These are phyloP conservation scores for Globisporangium megalacanthum DNA, from an alignment of 352 stramenopile species.

Conservation along the genomic window DNA sequence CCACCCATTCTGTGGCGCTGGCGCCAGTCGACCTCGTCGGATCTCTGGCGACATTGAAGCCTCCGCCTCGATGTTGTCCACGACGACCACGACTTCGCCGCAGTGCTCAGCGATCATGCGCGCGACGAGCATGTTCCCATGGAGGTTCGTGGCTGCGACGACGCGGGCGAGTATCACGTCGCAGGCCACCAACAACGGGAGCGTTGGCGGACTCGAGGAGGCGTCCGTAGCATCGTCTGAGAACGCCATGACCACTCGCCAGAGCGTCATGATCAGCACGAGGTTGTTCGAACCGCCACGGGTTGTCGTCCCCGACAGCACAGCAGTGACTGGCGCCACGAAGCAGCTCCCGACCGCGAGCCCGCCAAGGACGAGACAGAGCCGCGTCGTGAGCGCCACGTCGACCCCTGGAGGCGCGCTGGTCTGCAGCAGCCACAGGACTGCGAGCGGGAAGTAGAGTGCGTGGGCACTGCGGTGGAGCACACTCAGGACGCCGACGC, in stretches of 20 bases:
- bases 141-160: conserved; percentile 22
- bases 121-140: conserved; percentile 37
- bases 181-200: conserved; percentile 36
- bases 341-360: conserved; percentile 41
- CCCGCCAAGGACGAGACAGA: conserved; percentile 15
- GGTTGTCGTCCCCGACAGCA: conserved; percentile 7
- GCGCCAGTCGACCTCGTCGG: conserved; percentile 38
- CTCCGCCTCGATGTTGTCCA: not conserved
- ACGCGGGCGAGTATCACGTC: conserved; percentile 35
- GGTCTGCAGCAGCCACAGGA: conserved; percentile 36
- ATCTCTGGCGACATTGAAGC: not conserved
- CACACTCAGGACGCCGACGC: conserved; percentile 15
- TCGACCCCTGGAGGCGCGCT: conserved; percentile 3
- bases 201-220: conserved; percentile 14
- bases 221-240: not conserved
- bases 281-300: conserved; percentile 12
- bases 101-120: conserved; percentile 38
- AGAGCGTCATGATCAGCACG: conserved; percentile 21
- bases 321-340: conserved; percentile 9
- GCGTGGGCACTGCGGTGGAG: conserved; percentile 29
- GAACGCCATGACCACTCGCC: conserved; percentile 13
- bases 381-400: conserved; percentile 9
- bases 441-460: conserved; percentile 36
- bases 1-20: conserved; percentile 45
- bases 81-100: conserved; percentile 32